A percentile compares a stretch with the other conserved stretches of the same genome.
Evolutionary conservation across 23 red algal species (phyloP).

Genomic region (Cyanidiococcus yangmingshanensis): DNA sequence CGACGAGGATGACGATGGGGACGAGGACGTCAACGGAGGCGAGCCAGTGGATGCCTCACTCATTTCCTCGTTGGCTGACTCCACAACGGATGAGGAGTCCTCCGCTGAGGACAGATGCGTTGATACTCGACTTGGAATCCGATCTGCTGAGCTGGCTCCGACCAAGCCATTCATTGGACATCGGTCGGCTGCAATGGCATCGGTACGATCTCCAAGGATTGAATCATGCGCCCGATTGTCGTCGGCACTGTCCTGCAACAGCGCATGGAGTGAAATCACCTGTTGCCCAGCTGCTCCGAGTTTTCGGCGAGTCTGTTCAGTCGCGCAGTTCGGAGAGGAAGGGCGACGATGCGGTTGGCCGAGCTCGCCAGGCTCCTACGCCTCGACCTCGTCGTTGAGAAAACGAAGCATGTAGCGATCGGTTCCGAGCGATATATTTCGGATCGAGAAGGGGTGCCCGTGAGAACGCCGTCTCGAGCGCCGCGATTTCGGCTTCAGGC

Average conservation of each 20-base stretch:
- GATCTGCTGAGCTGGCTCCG: no score
- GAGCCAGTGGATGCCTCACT: not conserved
- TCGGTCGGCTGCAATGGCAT: no score
- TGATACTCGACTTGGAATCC: not conserved
- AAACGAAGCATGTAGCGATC: not conserved
- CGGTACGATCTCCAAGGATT: no score
- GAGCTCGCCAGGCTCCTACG: not conserved
- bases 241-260: not conserved
- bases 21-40: not conserved
- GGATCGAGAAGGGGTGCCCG: constrained; percentile 13
- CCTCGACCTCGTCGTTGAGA: not conserved
- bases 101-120: not conserved
- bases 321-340: constrained; percentile 16
- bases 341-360: not conserved
- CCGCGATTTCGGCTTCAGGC: not conserved
- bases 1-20: not conserved
- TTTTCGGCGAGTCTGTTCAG: not conserved
- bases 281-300: not conserved
- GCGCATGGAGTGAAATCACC: not conserved
- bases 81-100: not conserved
- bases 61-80: not conserved
- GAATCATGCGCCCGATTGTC: no score
- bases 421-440: not conserved
- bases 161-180: no score
- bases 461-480: not conserved